Evolutionary conservation across 106 monocot species (phyloP).

Genomic region (Dioscorea alata): DNA sequence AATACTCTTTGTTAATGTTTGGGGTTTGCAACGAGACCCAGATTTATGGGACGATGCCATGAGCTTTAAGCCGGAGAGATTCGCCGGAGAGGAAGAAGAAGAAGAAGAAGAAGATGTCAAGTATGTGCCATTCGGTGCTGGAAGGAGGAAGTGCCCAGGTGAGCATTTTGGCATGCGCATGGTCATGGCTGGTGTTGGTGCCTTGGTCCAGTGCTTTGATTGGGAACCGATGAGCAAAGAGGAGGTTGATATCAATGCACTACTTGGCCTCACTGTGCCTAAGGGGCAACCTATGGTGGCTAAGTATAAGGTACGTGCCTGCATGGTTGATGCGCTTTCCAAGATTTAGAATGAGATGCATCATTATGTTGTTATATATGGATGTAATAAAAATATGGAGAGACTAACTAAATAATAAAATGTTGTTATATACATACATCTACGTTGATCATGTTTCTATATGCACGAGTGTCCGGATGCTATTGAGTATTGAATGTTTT

Average conservation of each 20-base stretch:
- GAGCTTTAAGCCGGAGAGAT: conserved; percentile 37
- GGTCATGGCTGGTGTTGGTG: conserved; percentile 9
- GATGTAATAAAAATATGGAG: no score
- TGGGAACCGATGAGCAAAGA: conserved; percentile 16
- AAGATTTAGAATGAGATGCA: no score
- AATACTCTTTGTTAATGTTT: conserved; percentile 28
- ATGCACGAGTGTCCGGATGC: no score
- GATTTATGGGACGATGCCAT: conserved; percentile 19
- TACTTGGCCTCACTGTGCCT: conserved; percentile 12
- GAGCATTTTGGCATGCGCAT: conserved; percentile 7
- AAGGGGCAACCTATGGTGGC: conserved; percentile 16
- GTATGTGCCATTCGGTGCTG: conserved; percentile 24
- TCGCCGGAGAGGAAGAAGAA: conserved; percentile 1
- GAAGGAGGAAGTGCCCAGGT: conserved; percentile 42
- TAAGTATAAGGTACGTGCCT: conserved; percentile 2
- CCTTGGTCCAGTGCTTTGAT: conserved; percentile 35
- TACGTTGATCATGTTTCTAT: no score
- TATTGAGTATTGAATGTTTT: no score
- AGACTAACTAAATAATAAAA: no score
- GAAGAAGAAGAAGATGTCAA: neutral
- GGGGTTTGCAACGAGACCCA: conserved; percentile 29
- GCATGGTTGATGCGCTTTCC: neutral
- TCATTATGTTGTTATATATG: no score
- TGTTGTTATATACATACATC: no score
- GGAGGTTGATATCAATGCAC: conserved; percentile 23